A percentile compares a stretch with the other conserved stretches of the same genome.
These are phyloP conservation scores for Lobosporangium transversale DNA, from an alignment of 192 early-diverging fungal species.

Conservation along the genomic window DNA sequence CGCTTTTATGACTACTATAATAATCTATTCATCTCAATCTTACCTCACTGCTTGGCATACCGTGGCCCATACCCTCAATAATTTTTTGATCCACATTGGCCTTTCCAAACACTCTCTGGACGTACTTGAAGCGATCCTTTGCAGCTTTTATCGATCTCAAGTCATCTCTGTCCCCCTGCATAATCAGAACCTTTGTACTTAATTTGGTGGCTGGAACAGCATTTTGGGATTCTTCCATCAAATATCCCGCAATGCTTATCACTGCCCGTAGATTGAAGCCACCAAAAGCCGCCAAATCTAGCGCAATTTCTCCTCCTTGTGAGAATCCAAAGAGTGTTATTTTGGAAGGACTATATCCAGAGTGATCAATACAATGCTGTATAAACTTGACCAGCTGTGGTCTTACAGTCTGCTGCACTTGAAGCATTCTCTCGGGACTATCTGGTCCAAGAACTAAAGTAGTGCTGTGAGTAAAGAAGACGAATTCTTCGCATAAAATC, in stretches of 20 bases:
- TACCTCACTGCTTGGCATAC: slow-evolving; percentile 67
- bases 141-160: slow-evolving; percentile 45
- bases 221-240: slow-evolving; percentile 54
- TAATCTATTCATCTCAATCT: no score
- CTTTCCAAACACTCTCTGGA: slow-evolving; percentile 48
- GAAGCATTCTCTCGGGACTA: slow-evolving; percentile 47
- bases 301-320: slow-evolving; percentile 73
- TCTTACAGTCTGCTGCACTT: slow-evolving; percentile 60
- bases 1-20: no score
- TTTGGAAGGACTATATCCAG: slow-evolving; percentile 53
- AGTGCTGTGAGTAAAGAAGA: not conserved
- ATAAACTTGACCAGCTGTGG: slow-evolving; percentile 57
- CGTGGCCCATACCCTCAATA: slow-evolving; percentile 68
- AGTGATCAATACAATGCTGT: slow-evolving; percentile 52
- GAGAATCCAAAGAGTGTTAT: slow-evolving; percentile 81
- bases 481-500: not conserved
- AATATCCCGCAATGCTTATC: slow-evolving; percentile 69
- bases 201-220: slow-evolving; percentile 29
- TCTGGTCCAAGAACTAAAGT: slow-evolving; percentile 52
- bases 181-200: slow-evolving; percentile 60
- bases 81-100: slow-evolving; percentile 48
- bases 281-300: slow-evolving; percentile 72
- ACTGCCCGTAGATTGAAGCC: slow-evolving; percentile 61
- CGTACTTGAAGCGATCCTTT: slow-evolving; percentile 47
- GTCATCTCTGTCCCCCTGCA: slow-evolving; percentile 70